phyloP scores from a whole-genome alignment of 345 rosid species.

The Gossypioides kirkii region DNA sequence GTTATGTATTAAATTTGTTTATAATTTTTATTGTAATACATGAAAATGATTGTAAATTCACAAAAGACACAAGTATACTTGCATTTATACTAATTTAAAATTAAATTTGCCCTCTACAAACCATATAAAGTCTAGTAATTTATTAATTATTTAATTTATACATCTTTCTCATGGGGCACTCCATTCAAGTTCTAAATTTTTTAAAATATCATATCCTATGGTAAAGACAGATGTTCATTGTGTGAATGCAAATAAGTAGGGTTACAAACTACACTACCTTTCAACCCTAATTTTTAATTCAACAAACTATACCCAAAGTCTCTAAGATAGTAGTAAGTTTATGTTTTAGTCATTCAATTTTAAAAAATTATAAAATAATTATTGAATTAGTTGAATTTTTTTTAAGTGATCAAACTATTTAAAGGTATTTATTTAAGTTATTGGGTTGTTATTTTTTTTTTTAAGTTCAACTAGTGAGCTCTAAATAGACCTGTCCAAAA shows the following conservation, averaged over 20 bases:
- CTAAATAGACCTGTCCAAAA: too few relatives aligned
- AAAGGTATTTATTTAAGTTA: too few relatives aligned
- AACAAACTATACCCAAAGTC: fast-evolving
- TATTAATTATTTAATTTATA: not conserved
- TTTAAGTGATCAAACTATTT: too few relatives aligned
- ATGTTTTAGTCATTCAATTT: too few relatives aligned
- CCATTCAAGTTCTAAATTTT: not conserved
- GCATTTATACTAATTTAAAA: not conserved
- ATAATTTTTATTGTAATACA: not conserved
- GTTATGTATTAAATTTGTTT: not conserved
- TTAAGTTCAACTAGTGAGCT: too few relatives aligned
- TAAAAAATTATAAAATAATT: too few relatives aligned
- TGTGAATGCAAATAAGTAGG: slow-evolving; percentile 10
- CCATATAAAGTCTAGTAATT: not conserved
- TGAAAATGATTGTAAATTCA: not conserved
- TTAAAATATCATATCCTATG: not conserved
- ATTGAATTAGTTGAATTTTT: too few relatives aligned
- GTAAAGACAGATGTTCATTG: not conserved
- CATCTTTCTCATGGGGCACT: not conserved
- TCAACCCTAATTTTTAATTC: too few relatives aligned
- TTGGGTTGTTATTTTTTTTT: too few relatives aligned
- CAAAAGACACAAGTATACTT: not conserved
- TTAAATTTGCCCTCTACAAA: not conserved
- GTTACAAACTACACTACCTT: slow-evolving; percentile 1
- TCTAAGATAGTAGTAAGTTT: too few relatives aligned